A percentile compares a stretch with the other conserved stretches of the same genome.
These are phyloP conservation scores for Pichia eremophila DNA, from an alignment of 805 yeast species.

Conservation along the genomic window DNA sequence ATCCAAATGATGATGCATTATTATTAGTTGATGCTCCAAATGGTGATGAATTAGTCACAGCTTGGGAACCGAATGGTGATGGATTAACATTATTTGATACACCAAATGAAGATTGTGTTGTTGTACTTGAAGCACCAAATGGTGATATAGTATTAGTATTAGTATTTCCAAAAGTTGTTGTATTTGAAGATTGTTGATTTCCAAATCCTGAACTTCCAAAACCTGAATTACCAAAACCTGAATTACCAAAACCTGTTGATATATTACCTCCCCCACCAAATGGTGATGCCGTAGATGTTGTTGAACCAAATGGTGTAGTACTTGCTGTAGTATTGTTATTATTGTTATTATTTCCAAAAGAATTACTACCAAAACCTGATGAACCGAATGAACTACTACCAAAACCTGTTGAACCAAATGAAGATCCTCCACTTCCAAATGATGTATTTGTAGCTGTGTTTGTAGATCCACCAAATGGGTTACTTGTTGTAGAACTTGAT, in stretches of 20 bases:
- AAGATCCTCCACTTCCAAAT: not conserved
- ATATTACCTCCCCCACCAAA: not conserved
- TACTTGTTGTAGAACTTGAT: not conserved
- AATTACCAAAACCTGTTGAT: conserved; percentile 6
- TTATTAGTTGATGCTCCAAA: conserved; percentile 14
- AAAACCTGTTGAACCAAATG: conserved; percentile 5
- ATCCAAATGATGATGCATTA: not conserved
- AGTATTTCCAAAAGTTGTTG: not conserved
- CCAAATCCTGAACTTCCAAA: conserved; percentile 14
- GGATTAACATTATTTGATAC: conserved; percentile 1
- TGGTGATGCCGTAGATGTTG: conserved; percentile 7
- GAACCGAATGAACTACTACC: not conserved
- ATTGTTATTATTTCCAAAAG: conserved; percentile 5
- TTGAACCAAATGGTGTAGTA: conserved; percentile 4
- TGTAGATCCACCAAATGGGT: conserved; percentile 10
- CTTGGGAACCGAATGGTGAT: conserved; percentile 14
- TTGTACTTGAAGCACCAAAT: not conserved
- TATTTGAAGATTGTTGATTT: not conserved
- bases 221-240: conserved; percentile 9
- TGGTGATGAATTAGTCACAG: conserved; percentile 7
- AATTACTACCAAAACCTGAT: conserved; percentile 1
- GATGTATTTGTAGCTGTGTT: conserved; percentile 2
- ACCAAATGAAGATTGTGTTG: not conserved
- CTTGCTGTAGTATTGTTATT: not conserved
- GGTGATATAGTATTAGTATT: not conserved